Conservation (phyloP, 2,329 filamentous ascomycete species). For the Gnomoniopsis smithogilvyi region DNA sequence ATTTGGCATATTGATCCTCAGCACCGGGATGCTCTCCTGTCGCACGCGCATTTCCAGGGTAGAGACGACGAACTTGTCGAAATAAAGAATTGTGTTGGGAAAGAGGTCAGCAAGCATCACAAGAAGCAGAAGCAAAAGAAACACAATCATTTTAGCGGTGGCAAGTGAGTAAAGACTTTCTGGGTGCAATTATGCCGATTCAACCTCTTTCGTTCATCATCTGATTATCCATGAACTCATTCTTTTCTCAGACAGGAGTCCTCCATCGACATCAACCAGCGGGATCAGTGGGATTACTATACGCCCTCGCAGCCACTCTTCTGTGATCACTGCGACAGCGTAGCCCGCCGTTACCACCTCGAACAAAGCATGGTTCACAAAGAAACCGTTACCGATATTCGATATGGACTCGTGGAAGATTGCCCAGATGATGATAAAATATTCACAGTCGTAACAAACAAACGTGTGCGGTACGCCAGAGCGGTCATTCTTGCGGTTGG, state of each 20-base stretch:
- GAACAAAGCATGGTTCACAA: conserved; percentile 54
- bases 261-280: conserved; percentile 57
- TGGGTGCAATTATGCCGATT: neutral
- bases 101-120: conserved; percentile 75
- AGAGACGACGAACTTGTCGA: conserved; percentile 65
- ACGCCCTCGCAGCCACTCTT: conserved; percentile 62
- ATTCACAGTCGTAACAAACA: conserved; percentile 62
- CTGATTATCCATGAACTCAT: neutral
- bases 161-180: conserved; percentile 34
- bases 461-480: conserved; percentile 52
- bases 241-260: conserved; percentile 34
- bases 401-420: conserved; percentile 48
- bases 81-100: conserved; percentile 72
- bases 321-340: conserved; percentile 56
- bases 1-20: conserved; percentile 78
- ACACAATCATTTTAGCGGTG: conserved; percentile 30
- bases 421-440: conserved; percentile 48
- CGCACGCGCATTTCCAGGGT: conserved; percentile 60
- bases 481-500: conserved; percentile 70
- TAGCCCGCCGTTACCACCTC: conserved; percentile 58
- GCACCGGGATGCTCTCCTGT: conserved; percentile 70
- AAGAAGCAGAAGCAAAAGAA: conserved; percentile 56
- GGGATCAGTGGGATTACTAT: conserved; percentile 68
- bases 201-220: no score
- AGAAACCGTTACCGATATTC: conserved; percentile 58